Base-by-base conservation (phyloP, 2,329 filamentous ascomycete species). In the Massarina eburnea region DNA sequence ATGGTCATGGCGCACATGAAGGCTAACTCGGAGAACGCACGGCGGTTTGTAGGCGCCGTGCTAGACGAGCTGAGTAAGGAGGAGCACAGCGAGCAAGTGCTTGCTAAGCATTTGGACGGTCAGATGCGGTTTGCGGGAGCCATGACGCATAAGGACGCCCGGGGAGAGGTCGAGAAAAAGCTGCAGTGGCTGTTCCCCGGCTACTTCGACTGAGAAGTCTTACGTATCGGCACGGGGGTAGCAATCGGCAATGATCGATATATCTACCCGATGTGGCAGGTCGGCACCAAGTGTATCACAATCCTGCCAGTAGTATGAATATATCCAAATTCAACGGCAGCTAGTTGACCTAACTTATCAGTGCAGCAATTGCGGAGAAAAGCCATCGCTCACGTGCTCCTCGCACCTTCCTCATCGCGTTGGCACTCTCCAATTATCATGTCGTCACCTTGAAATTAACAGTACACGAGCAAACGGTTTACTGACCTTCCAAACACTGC, bases 1-100 rank as follows among this genome's bases (percentile, higher is more conserved):
- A 95, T 97, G 88, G 94, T 99, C 45, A 89, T 96, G 84, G 87
- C 84, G 50, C 89, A 95, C 73, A 99, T 99, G 94, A 86, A 88
- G 68, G 87, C 90, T 57, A 99, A 99, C 73, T 80, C 88, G 41
- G 80, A 86, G 66, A 99, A 97, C 65, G 94, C 94, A 26, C 86
- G 86, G 69, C 79, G 84, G 41, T 85, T 97, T 45, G 85, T 99
- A 26, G 89, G 83, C 27, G 89, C 88, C 24, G 91, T 97, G 35
- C 77, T 99, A 44, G 89, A 97, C 71, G 86, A 91, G 72, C 78
- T 97, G 59, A 84, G 82, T 60, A 85, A 88, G 67, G 80, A 88
- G 48, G 87, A 92, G 66, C 83, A 95, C 71, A 75, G 71, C 43
- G 85, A 92, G 47, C 71, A 94, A 45, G 84, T 96, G 32, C 74